Conservation (phyloP, 2,329 filamentous ascomycete species). For the Cryphonectria carpinicola region DNA sequence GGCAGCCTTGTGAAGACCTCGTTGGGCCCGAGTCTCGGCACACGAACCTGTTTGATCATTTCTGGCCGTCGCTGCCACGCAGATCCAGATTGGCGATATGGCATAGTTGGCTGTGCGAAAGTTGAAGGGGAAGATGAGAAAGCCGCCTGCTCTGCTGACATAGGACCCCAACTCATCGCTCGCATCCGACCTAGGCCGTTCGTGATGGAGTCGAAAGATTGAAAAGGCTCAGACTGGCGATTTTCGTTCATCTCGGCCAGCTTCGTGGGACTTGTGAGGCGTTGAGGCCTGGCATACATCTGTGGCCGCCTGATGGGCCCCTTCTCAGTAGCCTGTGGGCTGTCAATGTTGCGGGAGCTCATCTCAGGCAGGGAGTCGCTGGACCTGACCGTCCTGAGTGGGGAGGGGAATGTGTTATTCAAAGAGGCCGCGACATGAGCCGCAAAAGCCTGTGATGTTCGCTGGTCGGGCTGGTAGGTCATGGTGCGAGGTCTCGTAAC, state of each 20-base stretch:
- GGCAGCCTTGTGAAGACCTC: constrained; percentile 61
- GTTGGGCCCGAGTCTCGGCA: constrained; percentile 45
- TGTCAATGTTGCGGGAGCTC: constrained; percentile 6
- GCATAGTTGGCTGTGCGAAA: constrained; percentile 24
- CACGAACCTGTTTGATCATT: constrained; percentile 37
- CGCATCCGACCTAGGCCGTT: constrained; percentile 32
- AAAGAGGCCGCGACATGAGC: constrained; percentile 17
- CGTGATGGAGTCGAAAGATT: constrained; percentile 41
- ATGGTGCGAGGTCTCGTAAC: constrained; percentile 18
- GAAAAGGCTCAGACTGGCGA: constrained; percentile 36
- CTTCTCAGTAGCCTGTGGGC: constrained; percentile 5
- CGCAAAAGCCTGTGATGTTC: constrained; percentile 21
- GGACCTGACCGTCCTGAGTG: constrained; percentile 17
- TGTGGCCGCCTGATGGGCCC: constrained; percentile 17
- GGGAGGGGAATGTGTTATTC: constrained; percentile 19
- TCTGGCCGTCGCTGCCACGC: constrained; percentile 20
- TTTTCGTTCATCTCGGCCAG: constrained; percentile 5
- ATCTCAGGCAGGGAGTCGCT: constrained; percentile 18
- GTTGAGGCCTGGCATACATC: constrained; percentile 33
- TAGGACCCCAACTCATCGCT: constrained; percentile 35
- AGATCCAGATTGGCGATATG: constrained; percentile 9
- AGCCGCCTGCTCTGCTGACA: constrained; percentile 34
- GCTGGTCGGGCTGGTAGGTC: constrained; percentile 22
- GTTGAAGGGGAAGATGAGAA: constrained; percentile 6
- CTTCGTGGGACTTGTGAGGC: constrained; percentile 34